phyloP scores from a whole-genome alignment of 805 yeast genomes.

The Saccharomycopsis javanensis region DNA sequence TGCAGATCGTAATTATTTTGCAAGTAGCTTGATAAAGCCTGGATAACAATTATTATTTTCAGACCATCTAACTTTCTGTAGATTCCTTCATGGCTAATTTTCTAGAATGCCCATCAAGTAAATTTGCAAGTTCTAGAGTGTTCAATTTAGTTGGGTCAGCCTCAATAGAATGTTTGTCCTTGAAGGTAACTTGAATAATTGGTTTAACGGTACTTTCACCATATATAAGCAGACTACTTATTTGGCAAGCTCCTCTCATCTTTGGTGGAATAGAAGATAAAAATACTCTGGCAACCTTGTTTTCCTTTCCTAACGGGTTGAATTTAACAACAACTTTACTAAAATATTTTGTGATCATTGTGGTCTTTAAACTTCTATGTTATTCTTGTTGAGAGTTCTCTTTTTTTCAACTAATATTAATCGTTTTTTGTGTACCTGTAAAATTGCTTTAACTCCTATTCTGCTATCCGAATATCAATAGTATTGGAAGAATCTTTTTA shows the following conservation, averaged over 20 bases:
- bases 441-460: no score
- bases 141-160: conserved; percentile 52
- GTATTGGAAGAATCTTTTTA: no score
- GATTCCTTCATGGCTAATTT: conserved; percentile 32
- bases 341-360: conserved; percentile 93
- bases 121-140: conserved; percentile 52
- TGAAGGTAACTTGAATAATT: conserved; percentile 62
- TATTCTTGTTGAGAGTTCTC: no score
- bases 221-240: conserved; percentile 55
- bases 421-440: no score
- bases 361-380: neutral
- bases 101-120: conserved; percentile 77
- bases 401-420: no score
- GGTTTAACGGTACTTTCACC: conserved; percentile 40
- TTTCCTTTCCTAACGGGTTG: conserved; percentile 68
- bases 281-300: conserved; percentile 71
- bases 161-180: conserved; percentile 64
- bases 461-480: no score
- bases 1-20: neutral
- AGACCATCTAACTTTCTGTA: conserved; percentile 21
- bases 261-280: conserved; percentile 74
- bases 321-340: conserved; percentile 66
- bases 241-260: conserved; percentile 47
- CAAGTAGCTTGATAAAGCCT: neutral
- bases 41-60: neutral